Base-by-base conservation (phyloP, 176 grass and related monocot genomes). In the Avena atlantica region DNA sequence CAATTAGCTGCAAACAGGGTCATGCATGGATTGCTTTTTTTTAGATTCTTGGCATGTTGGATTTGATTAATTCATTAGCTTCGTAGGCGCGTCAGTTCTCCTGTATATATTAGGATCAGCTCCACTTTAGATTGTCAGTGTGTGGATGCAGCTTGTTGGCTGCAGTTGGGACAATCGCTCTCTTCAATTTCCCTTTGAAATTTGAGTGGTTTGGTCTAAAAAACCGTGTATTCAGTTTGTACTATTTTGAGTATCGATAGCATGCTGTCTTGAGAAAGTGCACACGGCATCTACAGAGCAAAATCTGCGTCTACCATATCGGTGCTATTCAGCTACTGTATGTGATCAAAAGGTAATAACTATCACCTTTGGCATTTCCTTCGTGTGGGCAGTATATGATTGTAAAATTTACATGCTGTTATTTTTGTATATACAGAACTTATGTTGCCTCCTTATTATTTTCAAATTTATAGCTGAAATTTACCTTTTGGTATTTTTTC, bases 11-110 rank as follows among this genome's bases (percentile, higher is more conserved):
- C 19, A 10, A 47, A 70, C 17, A 16, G 29, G 29, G 1, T 81
- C 61, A 83, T 82, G 65, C 49, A 55, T 83, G 27, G 34, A 70
- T 55, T 71, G 4, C 15, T 31, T 51, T 31, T 44, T 44, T 71
- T 52, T 68, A 69, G 27, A 49, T 53, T 83, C 65, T 80, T 23
- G 20, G 81, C 15, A 71, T 70, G 50, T 70, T 68, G 12, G 12
- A 56, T 83, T 70, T 1, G 2, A 70, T 83, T 70, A 1, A 70
- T 83, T 83, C 16, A 10, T 82, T 81, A 81, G 21, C 42, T 49
- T 65, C 56, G 4, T 23, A 44, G 79, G 0, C 64, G 0, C 64
- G 14, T 16, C 14, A 65, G 21, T 19, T 14, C 5, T 47, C 25
- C 14, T 81, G 78, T 65, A 81, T 65, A 50, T 81, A 47, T 27